These are phyloP conservation scores for Pisolithus marmoratus DNA, from an alignment of 768 basidiomycete species.

Conservation along the genomic window DNA sequence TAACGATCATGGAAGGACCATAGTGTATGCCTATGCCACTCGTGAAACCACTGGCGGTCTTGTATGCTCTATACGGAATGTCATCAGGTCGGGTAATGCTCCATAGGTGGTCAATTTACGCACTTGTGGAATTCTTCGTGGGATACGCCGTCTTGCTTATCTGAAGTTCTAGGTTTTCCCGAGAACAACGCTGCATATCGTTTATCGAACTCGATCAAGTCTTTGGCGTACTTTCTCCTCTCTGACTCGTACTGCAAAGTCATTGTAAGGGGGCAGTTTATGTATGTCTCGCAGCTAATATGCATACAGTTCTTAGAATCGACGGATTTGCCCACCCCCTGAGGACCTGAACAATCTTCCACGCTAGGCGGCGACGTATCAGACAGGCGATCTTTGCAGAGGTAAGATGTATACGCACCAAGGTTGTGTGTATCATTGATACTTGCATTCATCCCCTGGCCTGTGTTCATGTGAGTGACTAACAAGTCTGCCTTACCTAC, in stretches of 20 bases:
- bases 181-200: not conserved
- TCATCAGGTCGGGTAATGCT: too few species aligned
- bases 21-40: too few species aligned
- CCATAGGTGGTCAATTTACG: too few species aligned
- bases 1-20: too few species aligned
- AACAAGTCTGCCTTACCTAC: not conserved
- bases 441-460: conserved; percentile 50
- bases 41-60: too few species aligned
- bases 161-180: too few species aligned
- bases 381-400: not conserved
- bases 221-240: conserved; percentile 47
- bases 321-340: conserved; percentile 42
- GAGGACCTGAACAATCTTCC: conserved; percentile 50
- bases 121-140: too few species aligned
- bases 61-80: too few species aligned
- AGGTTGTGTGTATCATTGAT: conserved; percentile 54
- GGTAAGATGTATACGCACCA: conserved; percentile 14
- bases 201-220: conserved; percentile 50
- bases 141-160: too few species aligned
- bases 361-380: conserved; percentile 24
- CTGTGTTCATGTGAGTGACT: conserved; percentile 20
- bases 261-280: not conserved
- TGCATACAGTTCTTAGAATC: conserved; percentile 38
- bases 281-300: conserved; percentile 7
- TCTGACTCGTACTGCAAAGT: conserved; percentile 43